phyloP scores from a whole-genome alignment of 805 yeast species.

The Grigorovia transvaalensis region DNA sequence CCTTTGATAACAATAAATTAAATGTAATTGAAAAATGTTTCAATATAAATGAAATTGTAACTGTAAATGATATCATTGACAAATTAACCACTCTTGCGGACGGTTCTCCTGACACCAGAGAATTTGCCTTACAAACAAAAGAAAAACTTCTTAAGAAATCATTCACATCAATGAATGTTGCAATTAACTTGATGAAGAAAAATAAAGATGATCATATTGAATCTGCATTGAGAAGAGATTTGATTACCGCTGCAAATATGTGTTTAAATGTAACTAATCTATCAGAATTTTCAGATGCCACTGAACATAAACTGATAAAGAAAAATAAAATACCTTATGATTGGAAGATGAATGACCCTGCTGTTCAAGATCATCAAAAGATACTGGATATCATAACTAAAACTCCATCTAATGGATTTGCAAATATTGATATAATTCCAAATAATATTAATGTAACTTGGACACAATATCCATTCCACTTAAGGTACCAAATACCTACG shows the following conservation, averaged over 20 bases:
- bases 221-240: slow-evolving; percentile 61
- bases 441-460: slow-evolving; percentile 29
- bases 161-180: slow-evolving; percentile 66
- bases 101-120: slow-evolving; percentile 42
- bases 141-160: slow-evolving; percentile 56
- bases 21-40: slow-evolving; percentile 62
- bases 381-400: not conserved
- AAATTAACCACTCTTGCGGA: slow-evolving; percentile 41
- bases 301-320: slow-evolving; percentile 50
- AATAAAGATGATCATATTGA: slow-evolving; percentile 50
- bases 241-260: slow-evolving; percentile 68
- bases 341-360: slow-evolving; percentile 29
- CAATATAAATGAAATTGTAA: slow-evolving; percentile 32
- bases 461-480: slow-evolving; percentile 33
- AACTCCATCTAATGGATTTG: not conserved
- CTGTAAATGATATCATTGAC: slow-evolving; percentile 42
- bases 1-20: slow-evolving; percentile 45
- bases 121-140: slow-evolving; percentile 53
- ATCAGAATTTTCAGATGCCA: slow-evolving; percentile 59
- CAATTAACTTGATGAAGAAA: slow-evolving; percentile 54
- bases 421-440: not conserved
- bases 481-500: slow-evolving; percentile 64
- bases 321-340: slow-evolving; percentile 47
- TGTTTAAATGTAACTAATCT: slow-evolving; percentile 33
- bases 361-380: not conserved